phyloP scores from a whole-genome alignment of 108 stramenopile genomes.

The Pinguiococcus pyrenoidosus region DNA sequence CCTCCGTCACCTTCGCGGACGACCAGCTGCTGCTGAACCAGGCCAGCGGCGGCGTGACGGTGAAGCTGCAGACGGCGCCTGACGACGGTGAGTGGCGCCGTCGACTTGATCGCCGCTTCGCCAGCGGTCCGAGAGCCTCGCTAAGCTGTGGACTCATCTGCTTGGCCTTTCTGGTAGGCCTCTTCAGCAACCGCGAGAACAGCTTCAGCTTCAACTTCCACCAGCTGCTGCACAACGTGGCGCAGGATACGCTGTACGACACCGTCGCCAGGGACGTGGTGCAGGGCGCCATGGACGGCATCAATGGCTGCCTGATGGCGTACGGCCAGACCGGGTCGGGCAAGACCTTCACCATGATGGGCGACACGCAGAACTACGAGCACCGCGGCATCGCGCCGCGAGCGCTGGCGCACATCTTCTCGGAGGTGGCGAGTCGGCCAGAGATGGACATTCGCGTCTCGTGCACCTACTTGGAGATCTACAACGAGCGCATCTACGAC shows the following conservation, averaged over 20 bases:
- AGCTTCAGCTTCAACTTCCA: slow-evolving; percentile 41
- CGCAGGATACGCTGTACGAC: slow-evolving; percentile 37
- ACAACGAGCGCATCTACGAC: slow-evolving; percentile 36
- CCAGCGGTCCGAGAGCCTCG: neutral
- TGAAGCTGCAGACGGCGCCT: too few species aligned
- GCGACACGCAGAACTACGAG: slow-evolving; percentile 28
- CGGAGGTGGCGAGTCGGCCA: slow-evolving; percentile 10
- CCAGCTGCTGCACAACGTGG: slow-evolving; percentile 49
- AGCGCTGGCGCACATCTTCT: slow-evolving; percentile 26
- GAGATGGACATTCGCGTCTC: slow-evolving; percentile 19
- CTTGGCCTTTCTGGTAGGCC: neutral
- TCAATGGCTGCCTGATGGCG: slow-evolving; percentile 75
- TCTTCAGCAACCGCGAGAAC: slow-evolving; percentile 27
- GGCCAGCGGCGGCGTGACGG: too few species aligned
- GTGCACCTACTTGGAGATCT: slow-evolving; percentile 33
- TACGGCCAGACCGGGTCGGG: slow-evolving; percentile 66
- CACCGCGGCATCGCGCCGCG: slow-evolving; percentile 36
- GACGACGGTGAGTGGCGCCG: too few species aligned
- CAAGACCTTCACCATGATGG: slow-evolving; percentile 34
- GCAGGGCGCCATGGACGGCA: slow-evolving; percentile 51
- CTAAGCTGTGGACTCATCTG: neutral
- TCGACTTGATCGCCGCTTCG: neutral
- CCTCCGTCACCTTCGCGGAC: slow-evolving; percentile 41
- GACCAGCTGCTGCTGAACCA: slow-evolving; percentile 32
- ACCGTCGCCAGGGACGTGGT: slow-evolving; percentile 35